Percentiles rank a stretch among this genome's conserved stretches.
Conservation (phyloP, 768 basidiomycete genomes). For the Agrocybe praecox region DNA sequence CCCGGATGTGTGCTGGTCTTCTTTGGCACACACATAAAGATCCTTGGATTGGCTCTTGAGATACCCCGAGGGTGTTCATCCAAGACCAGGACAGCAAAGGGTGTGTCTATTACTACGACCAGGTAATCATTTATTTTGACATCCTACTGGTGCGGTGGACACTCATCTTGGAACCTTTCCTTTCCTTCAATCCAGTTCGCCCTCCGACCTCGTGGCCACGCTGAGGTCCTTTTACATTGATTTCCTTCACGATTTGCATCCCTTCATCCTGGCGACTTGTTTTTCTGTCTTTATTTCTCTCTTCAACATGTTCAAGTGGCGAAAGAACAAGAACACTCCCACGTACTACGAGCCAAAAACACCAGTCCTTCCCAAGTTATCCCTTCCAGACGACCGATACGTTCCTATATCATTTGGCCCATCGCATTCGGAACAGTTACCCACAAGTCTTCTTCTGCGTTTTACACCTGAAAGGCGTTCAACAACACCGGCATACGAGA, state of each 20-base stretch:
- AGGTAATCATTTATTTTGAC: constrained; percentile 23
- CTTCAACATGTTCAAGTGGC: constrained; percentile 38
- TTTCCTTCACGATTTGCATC: constrained; percentile 17
- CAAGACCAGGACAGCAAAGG: constrained; percentile 29
- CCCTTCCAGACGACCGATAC: constrained; percentile 29
- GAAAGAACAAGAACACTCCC: constrained; percentile 17
- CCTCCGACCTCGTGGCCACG: constrained; percentile 35
- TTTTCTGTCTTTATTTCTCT: constrained; percentile 21
- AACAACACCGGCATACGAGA: constrained; percentile 20
- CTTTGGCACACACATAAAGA: constrained; percentile 30
- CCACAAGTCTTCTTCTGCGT: constrained; percentile 18
- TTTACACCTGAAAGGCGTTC: constrained; percentile 22
- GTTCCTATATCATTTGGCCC: constrained; percentile 19
- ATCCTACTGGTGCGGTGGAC: constrained; percentile 2
- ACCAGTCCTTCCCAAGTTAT: constrained; percentile 29
- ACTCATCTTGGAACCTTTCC: constrained; percentile 22
- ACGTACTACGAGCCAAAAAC: constrained; percentile 31
- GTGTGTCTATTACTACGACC: constrained; percentile 20
- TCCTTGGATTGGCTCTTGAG: constrained; percentile 23
- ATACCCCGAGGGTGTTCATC: constrained; percentile 31
- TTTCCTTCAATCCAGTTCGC: constrained; percentile 19
- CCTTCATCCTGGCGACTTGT: constrained; percentile 21
- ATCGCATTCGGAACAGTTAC: constrained; percentile 22
- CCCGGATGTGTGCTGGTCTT: constrained; percentile 19
- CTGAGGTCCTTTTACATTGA: constrained; percentile 28